Evolutionary conservation across 2,329 filamentous ascomycete genomes (phyloP), one percentile per base, ranked within the genome.

Genomic region (Teratosphaeria pseudoeucalypti): DNA sequence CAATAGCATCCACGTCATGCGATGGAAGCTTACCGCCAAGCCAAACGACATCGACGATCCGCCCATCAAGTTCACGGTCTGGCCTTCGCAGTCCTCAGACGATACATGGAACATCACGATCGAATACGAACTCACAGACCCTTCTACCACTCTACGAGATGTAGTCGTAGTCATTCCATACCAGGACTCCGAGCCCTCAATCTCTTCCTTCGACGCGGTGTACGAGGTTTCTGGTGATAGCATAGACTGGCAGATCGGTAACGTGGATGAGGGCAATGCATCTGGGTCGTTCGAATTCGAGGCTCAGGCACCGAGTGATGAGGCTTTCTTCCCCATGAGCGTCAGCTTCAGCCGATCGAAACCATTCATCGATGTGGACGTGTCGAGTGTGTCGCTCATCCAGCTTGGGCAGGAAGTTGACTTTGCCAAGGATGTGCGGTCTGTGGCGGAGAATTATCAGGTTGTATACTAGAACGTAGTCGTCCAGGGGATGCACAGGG

Each of bases 241-340:
- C 72, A 76, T 99, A 60, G 92, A 97, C 73, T 99, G 94, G 94
- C 88, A 87, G 52, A 89, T 99, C 68, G 92, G 94, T 62, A 83
- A 85, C 4, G 86, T 97, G 49, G 88, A 92, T 69, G 86, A 90
- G 56, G 86, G 87, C 60, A 96, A 94, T 72, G 77, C 86, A 19
- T 91, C 81, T 49, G 94, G 94, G 19, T 87, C 89, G 54, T 97
- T 99, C 70, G 94, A 99, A 74, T 97, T 99, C 66, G 94, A 97
- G 75, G 90, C 91, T 1, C 85, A 89, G 73, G 89, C 89, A 11
- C 84, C 85, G 58, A 89, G 92, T 66, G 94, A 97, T 72, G 87
- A 90, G 59, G 92, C 96, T 68, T 97, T 97, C 79, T 99, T 99
- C 85, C 94, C 94, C 1, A 97, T 99, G 92, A 87, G 84, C 58